These are phyloP conservation scores for Basipetospora chlamydospora DNA, from an alignment of 2,329 filamentous ascomycete genomes.

Conservation along the genomic window DNA sequence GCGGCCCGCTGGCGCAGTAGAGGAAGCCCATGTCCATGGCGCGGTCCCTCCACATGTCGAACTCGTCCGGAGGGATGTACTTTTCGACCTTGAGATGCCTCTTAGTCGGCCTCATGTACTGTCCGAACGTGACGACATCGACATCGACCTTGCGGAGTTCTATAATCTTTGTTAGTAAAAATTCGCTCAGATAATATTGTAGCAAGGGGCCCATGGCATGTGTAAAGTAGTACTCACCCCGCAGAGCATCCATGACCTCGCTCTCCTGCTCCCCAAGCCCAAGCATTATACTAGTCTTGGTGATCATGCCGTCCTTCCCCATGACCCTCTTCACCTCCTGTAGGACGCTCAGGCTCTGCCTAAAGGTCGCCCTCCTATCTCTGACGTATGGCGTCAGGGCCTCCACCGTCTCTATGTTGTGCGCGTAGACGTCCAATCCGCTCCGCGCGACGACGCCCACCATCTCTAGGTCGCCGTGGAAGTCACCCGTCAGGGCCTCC, in stretches of 20 bases:
- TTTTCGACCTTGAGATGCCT: slow-evolving; percentile 93
- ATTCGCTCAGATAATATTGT: background rate
- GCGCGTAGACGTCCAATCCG: slow-evolving; percentile 89
- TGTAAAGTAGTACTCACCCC: slow-evolving; percentile 29
- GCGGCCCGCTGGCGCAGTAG: slow-evolving; percentile 85
- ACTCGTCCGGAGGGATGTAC: slow-evolving; percentile 82
- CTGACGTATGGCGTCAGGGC: slow-evolving; percentile 78
- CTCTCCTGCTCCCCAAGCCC: slow-evolving; percentile 85
- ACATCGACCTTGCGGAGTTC: slow-evolving; percentile 70
- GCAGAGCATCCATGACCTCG: slow-evolving; percentile 66
- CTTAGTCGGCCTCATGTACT: slow-evolving; percentile 99
- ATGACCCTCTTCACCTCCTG: slow-evolving; percentile 66
- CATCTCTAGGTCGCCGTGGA: slow-evolving; percentile 72
- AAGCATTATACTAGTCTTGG: slow-evolving; percentile 98
- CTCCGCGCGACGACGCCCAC: slow-evolving; percentile 71
- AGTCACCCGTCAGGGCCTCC: slow-evolving; percentile 80
- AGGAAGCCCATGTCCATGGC: slow-evolving; percentile 92
- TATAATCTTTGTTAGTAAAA: slow-evolving; percentile 13
- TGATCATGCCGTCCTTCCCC: slow-evolving; percentile 59
- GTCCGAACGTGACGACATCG: slow-evolving; percentile 96
- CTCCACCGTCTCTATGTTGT: slow-evolving; percentile 94
- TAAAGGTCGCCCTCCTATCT: slow-evolving; percentile 78
- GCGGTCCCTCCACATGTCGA: slow-evolving; percentile 80
- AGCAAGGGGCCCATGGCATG: background rate
- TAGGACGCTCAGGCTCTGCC: slow-evolving; percentile 69